Percentiles rank a stretch among this genome's conserved stretches.
These are phyloP conservation scores for Mrakia hoshinonis DNA, from an alignment of 768 basidiomycete genomes.

Conservation along the genomic window DNA sequence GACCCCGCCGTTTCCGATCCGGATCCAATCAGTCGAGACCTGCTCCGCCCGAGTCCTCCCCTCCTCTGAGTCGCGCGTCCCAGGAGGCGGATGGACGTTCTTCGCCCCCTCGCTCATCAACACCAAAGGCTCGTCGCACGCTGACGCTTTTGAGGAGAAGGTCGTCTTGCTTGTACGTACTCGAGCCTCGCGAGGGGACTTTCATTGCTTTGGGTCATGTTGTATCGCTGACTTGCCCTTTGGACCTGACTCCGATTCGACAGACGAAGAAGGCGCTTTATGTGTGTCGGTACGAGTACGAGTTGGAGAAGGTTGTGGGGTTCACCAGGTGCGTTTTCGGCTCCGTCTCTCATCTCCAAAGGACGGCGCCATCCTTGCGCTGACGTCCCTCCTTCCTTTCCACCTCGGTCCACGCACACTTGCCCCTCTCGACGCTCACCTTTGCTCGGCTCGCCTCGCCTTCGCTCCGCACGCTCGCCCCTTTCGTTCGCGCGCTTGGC, in stretches of 20 bases:
- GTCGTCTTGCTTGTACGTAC: constrained; percentile 71
- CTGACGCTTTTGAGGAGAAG: constrained; percentile 90
- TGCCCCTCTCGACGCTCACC: too few species aligned
- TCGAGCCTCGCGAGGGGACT: too few species aligned
- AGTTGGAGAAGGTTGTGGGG: constrained; percentile 56
- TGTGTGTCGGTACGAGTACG: constrained; percentile 64
- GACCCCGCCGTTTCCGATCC: too few species aligned
- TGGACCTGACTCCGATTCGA: not conserved
- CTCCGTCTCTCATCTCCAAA: too few species aligned
- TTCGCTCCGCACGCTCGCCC: not conserved
- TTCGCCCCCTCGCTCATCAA: constrained; percentile 74
- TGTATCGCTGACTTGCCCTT: too few species aligned
- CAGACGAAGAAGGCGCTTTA: constrained; percentile 51
- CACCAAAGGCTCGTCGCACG: constrained; percentile 56
- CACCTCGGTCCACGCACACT: too few species aligned
- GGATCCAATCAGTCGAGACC: constrained; percentile 76
- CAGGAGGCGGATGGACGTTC: constrained; percentile 85
- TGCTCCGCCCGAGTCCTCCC: constrained; percentile 65
- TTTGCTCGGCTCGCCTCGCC: not conserved
- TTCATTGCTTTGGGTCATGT: too few species aligned
- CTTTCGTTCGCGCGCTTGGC: constrained; percentile 41
- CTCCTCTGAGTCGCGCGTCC: too few species aligned
- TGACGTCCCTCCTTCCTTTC: too few species aligned
- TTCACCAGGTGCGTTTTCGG: constrained; percentile 11
- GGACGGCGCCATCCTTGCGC: too few species aligned